A percentile compares a stretch with the other conserved stretches of the same genome.
Evolutionary conservation across 1,284 basidiomycete genomes (phyloP).

Genomic region (Gymnopus androsaceus): DNA sequence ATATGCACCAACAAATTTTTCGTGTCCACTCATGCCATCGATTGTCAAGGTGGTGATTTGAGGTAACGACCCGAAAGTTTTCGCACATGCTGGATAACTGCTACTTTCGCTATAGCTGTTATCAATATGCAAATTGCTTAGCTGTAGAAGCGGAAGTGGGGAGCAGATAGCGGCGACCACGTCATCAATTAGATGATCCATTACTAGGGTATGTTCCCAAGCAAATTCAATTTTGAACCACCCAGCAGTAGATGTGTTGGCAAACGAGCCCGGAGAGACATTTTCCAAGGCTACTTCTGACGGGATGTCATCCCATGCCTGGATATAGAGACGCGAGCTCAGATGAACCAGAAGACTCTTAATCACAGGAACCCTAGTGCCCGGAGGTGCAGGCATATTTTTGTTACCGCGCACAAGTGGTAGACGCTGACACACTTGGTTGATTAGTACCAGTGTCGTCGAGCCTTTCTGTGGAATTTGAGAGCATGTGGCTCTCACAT

Average conservation of each 20-base stretch:
- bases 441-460: background rate
- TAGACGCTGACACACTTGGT: background rate
- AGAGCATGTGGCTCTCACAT: constrained; percentile 22
- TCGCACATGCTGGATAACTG: constrained; percentile 1
- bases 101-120: background rate
- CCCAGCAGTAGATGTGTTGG: background rate
- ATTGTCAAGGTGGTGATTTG: constrained; percentile 7
- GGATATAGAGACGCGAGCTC: background rate
- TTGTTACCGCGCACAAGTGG: background rate
- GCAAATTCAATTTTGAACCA: constrained; percentile 7
- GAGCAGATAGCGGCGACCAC: constrained; percentile 1
- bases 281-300: background rate
- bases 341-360: constrained; percentile 9
- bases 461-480: constrained; percentile 12
- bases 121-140: constrained; percentile 7
- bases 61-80: constrained; percentile 9
- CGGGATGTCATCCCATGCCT: background rate
- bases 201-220: background rate
- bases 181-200: background rate
- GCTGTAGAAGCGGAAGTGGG: constrained; percentile 8
- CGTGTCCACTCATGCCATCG: constrained; percentile 2
- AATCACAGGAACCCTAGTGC: background rate
- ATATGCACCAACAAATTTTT: constrained; percentile 12
- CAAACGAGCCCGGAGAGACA: background rate
- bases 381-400: background rate